Evolutionary conservation across 2,329 filamentous ascomycete species (phyloP), one percentile per base, ranked within the genome.

Genomic region (Dactylellina parvicollis): DNA sequence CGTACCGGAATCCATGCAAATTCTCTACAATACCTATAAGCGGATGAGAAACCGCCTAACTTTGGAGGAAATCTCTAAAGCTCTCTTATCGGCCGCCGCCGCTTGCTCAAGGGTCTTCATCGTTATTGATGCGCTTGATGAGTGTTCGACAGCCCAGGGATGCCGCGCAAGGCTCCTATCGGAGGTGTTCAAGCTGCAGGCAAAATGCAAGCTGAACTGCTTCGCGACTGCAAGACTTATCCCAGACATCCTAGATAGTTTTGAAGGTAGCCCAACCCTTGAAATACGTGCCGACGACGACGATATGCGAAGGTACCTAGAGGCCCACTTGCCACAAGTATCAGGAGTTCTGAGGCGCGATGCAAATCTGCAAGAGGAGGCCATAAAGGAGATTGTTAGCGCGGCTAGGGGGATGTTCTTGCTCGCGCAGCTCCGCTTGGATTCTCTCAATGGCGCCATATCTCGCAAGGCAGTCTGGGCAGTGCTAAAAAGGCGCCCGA

Each of bases 41-140:
- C 77, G 74, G 36, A 46, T 76, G 0, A 76, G 78, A 18, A 76
- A 78, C 22, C 76, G 79, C 36, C 80, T 79, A 4, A 75, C 77
- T 2, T 22, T 60, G 10, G 46, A 77, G 34, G 69, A 36, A 3
- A 77, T 81, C 16, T 57, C 78, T 1, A 47, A 76, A 1, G 65
- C 75, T 5, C 60, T 78, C 10, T 67, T 42, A 4, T 2, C n/a
- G 77, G 4, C 78, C 80, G 66, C 65, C 81, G 1, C 24, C 77
- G 30, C n/a, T 78, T 8, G 75, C 78, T 40, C 47, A 64, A 1
- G 60, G 78, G 49, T 16, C 76, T 1, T 79, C 75, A 60, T 66
- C 80, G 16, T 57, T 79, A 14, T 80, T 2, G 79, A 80, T 69
- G 79, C 79, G 24, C 69, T 80, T 5, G 79, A 80, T 30, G 79